phyloP scores from a whole-genome alignment of 495 filamentous ascomycete species.

The Usnea hakonensis region DNA sequence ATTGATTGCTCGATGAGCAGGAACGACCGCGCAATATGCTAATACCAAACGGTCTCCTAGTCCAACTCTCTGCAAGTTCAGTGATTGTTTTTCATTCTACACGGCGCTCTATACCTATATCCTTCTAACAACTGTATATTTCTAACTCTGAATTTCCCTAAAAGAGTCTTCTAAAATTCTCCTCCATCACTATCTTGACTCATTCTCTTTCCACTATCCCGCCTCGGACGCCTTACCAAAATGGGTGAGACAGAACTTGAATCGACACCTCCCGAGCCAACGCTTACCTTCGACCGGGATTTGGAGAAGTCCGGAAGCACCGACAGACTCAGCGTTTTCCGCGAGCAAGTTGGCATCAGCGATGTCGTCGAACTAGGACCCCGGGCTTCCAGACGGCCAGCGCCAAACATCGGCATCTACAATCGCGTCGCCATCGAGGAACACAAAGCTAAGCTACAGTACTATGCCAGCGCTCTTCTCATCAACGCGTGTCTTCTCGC shows the following conservation, averaged over 20 bases:
- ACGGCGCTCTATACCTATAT: not conserved
- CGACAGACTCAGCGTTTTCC: slow-evolving; percentile 39
- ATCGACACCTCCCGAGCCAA: not conserved
- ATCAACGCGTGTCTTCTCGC: slow-evolving; percentile 53
- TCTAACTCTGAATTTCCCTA: not conserved
- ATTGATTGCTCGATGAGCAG: not conserved
- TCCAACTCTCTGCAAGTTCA: not conserved
- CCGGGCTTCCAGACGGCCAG: slow-evolving; percentile 30
- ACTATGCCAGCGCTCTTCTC: slow-evolving; percentile 26
- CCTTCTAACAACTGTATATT: not conserved
- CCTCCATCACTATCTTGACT: not conserved
- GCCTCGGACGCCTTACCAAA: not conserved
- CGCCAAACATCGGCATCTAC: slow-evolving; percentile 54
- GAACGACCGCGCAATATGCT: not conserved
- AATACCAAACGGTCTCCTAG: not conserved
- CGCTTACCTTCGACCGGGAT: not conserved
- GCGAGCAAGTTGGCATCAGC: slow-evolving; percentile 41
- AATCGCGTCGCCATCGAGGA: slow-evolving; percentile 48
- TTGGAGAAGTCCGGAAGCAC: slow-evolving; percentile 9
- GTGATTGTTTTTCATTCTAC: not conserved
- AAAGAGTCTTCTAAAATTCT: not conserved
- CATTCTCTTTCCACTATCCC: not conserved
- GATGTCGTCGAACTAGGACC: slow-evolving; percentile 29
- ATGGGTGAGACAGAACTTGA: not conserved
- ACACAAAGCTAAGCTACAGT: slow-evolving; percentile 33